Conservation (phyloP, 225 moss, liverwort and hornwort genomes). For the Pseudoscleropodium purum region DNA sequence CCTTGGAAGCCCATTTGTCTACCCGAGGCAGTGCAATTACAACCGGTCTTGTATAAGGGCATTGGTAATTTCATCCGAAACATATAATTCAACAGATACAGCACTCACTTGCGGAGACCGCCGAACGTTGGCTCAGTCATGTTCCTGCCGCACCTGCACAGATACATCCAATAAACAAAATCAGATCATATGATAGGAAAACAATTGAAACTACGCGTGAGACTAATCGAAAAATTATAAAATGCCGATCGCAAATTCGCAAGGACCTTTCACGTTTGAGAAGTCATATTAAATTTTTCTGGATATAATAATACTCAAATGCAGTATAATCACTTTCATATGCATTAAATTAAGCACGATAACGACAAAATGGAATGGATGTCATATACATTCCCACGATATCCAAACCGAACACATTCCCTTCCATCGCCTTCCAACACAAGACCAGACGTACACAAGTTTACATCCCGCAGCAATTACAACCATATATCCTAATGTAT, state of each 20-base stretch:
- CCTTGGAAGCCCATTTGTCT: not conserved
- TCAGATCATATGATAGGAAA: not conserved
- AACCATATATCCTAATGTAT: not conserved
- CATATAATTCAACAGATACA: not conserved
- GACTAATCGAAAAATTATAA: not conserved
- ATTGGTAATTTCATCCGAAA: not conserved
- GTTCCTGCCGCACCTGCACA: slow-evolving; percentile 9
- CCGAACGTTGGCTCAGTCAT: slow-evolving; percentile 15
- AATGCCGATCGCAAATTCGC: not conserved
- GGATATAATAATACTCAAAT: not conserved
- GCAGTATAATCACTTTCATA: not conserved
- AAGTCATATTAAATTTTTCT: not conserved
- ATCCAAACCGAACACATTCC: not conserved
- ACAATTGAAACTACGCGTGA: not conserved
- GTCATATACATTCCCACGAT: not conserved
- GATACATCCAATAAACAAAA: not conserved
- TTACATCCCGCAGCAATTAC: not conserved
- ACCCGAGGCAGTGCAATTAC: not conserved
- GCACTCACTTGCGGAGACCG: slow-evolving; percentile 20
- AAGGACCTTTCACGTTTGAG: not conserved
- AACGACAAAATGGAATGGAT: not conserved
- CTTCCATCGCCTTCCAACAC: not conserved
- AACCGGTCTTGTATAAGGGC: no score
- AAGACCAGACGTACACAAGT: not conserved
- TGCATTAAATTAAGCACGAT: not conserved